Percentiles rank a stretch among this genome's conserved stretches.
Evolutionary conservation across 108 stramenopile species (phyloP).

Genomic region (Fragilariopsis cylindrus): DNA sequence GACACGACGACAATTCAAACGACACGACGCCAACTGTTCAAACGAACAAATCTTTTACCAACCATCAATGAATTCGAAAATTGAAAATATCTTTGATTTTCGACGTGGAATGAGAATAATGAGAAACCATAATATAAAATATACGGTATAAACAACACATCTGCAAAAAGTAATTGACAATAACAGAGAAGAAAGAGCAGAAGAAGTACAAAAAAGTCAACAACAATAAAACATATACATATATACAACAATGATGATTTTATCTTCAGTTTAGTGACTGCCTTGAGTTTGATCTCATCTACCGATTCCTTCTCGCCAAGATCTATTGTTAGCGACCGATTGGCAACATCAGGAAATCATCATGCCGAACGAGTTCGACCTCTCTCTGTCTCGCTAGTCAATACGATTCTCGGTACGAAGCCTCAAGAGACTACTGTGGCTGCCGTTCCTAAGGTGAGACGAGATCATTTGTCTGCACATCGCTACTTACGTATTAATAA

Average conservation of each 20-base stretch:
- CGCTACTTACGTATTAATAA: too few relatives aligned
- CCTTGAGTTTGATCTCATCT: constrained; percentile 2
- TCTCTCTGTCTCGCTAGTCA: not conserved
- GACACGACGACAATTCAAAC: too few relatives aligned
- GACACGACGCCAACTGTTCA: too few relatives aligned
- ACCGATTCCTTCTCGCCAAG: constrained; percentile 26
- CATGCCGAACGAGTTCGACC: not conserved
- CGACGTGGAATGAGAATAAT: too few relatives aligned
- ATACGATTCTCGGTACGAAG: not conserved
- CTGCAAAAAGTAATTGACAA: too few relatives aligned
- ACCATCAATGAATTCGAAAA: too few relatives aligned
- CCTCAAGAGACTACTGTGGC: constrained; percentile 38
- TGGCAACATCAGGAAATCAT: not conserved
- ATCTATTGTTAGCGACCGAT: not conserved
- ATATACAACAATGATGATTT: constrained; percentile 15
- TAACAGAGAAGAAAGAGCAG: too few relatives aligned
- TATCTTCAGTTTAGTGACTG: constrained; percentile 15
- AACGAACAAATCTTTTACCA: too few relatives aligned
- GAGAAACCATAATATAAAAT: too few relatives aligned
- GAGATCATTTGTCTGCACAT: too few relatives aligned
- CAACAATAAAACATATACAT: not conserved
- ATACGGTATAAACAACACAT: too few relatives aligned
- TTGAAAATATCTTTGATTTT: too few relatives aligned
- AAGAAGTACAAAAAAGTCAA: not conserved
- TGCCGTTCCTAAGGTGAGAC: constrained; percentile 41